Base-by-base conservation (phyloP, 352 stramenopile genomes). In the Globisporangium middletonii region DNA sequence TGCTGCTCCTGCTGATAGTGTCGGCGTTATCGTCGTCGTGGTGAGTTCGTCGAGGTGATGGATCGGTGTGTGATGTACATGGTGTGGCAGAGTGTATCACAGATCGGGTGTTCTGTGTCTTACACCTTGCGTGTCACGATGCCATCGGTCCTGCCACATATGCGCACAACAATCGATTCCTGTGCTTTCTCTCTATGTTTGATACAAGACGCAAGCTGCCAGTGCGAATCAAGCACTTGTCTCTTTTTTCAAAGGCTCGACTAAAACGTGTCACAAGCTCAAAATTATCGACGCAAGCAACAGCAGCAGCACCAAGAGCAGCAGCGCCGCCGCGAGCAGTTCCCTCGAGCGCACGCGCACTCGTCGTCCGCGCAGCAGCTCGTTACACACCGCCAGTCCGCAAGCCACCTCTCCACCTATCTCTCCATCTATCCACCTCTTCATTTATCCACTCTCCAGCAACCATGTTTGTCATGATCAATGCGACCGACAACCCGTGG, bases 401-500 rank as follows among this genome's bases (percentile, higher is more conserved):
- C 19, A 18, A 13, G 6, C 38, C 4, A 5, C 49, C 26, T 28
- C 18, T 28, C 41, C 48, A 53, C 26, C 42, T 19, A 33, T 23
- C 23, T 23, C 23, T 23, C 23, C 23, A 23, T 23, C 23, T 23
- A 23, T 23, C 23, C 23, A 23, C 23, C 23, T 23, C 23, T 23
- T 23, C 23, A 23, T 23, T 23, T 23, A 23, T 23, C 23, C 30
- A 35, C 8, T 23, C 7, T n/a, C 27, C 30, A 37, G 43, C 35
- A 42, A 57, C 55, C 62, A 91, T 92, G 82, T 84, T 92, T 30
- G 77, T 92, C 55, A 79, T 92, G 67, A 75, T 89, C 50, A 89
- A 85, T 53, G 75, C 72, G 52, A 84, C 77, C 51, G 76, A 89
- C 67, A 92, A 89, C 63, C 82, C 82, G 12, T 89, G 79, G 82